A percentile compares a stretch with the other conserved stretches of the same genome.
Evolutionary conservation across 768 basidiomycete genomes (phyloP).

Genomic region (Exidia glandulosa): DNA sequence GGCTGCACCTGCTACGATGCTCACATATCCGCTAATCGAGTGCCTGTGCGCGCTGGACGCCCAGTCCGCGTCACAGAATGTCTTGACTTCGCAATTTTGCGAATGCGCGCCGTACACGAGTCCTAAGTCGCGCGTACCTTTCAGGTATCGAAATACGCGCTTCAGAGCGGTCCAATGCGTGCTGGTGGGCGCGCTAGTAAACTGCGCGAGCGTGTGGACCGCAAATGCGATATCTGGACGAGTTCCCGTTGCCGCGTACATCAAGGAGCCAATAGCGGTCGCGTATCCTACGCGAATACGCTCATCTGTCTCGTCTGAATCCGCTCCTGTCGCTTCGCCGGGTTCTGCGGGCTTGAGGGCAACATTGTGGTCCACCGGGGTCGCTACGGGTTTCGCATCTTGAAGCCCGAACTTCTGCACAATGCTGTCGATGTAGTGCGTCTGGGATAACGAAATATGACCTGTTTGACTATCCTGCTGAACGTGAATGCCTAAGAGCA

Average conservation of each 20-base stretch:
- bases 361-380: slow-evolving; percentile 9
- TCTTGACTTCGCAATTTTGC: no score
- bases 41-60: slow-evolving; percentile 15
- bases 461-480: slow-evolving; percentile 7
- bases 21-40: slow-evolving; percentile 21
- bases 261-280: slow-evolving; percentile 16
- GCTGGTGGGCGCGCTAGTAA: slow-evolving; percentile 10
- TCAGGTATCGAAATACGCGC: slow-evolving; percentile 18
- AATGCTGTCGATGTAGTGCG: slow-evolving; percentile 5
- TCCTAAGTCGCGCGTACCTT: slow-evolving; percentile 10
- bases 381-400: slow-evolving; percentile 2
- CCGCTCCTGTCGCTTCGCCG: no score
- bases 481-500: slow-evolving; percentile 27
- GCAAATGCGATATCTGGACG: slow-evolving; percentile 21
- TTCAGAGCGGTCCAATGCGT: slow-evolving; percentile 18
- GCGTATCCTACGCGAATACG: no score
- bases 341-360: not conserved
- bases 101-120: slow-evolving; percentile 8
- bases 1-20: slow-evolving; percentile 9
- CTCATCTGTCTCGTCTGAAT: no score
- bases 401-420: slow-evolving; percentile 3
- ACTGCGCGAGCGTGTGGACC: slow-evolving; percentile 14
- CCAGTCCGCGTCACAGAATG: slow-evolving; percentile 15
- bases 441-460: slow-evolving; percentile 5
- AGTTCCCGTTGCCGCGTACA: slow-evolving; percentile 18